These are phyloP conservation scores for Diaporthe aspalathi DNA, from an alignment of 2,329 filamentous ascomycete species.

Conservation along the genomic window DNA sequence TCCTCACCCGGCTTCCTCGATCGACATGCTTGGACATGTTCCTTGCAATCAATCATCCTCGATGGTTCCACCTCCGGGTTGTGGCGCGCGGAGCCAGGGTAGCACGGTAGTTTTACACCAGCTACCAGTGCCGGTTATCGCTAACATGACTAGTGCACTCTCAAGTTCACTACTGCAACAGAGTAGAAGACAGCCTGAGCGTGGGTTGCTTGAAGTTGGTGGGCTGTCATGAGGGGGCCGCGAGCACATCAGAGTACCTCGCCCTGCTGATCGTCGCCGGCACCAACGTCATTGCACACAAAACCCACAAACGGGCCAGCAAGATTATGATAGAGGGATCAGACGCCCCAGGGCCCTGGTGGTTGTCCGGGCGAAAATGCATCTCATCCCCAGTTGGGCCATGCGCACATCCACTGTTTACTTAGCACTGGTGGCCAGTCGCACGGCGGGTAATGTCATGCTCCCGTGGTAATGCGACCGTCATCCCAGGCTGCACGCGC, in stretches of 20 bases:
- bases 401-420: not conserved
- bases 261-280: not conserved
- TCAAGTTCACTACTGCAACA: not conserved
- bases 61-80: slow-evolving; percentile 24
- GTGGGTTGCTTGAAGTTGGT: not conserved
- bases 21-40: slow-evolving; percentile 8
- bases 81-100: slow-evolving; percentile 18
- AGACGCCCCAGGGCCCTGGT: not conserved
- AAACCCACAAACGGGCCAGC: not conserved
- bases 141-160: slow-evolving; percentile 9
- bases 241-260: not conserved
- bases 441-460: slow-evolving; percentile 15
- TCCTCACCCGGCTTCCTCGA: not conserved
- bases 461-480: slow-evolving; percentile 16
- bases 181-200: slow-evolving; percentile 6
- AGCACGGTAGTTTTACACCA: slow-evolving; percentile 18
- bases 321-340: slow-evolving; percentile 26
- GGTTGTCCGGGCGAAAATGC: not conserved
- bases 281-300: slow-evolving; percentile 19
- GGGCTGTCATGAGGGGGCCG: slow-evolving; percentile 11
- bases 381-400: slow-evolving; percentile 13
- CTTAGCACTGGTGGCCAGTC: not conserved
- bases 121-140: slow-evolving; percentile 26
- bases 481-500: slow-evolving; percentile 1
- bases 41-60: slow-evolving; percentile 28